phyloP scores from a whole-genome alignment of 2,329 filamentous ascomycete genomes.

The Claviceps digitariae region DNA sequence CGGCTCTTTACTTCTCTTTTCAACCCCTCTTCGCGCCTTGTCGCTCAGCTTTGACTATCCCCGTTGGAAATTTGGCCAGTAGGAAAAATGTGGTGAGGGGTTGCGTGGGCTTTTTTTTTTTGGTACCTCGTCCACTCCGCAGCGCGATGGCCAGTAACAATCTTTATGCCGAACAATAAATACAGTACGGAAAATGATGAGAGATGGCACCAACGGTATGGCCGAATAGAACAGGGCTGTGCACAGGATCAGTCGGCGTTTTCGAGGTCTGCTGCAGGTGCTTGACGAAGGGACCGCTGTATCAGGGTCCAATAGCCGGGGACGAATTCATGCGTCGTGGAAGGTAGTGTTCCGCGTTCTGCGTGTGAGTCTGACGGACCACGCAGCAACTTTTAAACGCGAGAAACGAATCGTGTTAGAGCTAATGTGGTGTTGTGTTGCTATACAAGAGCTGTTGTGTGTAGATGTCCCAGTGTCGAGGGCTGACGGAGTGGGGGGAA shows the following conservation, averaged over 20 bases:
- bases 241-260: neutral
- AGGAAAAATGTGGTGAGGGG: neutral
- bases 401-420: neutral
- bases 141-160: neutral
- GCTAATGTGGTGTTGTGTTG: neutral
- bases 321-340: neutral
- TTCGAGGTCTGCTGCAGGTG: neutral
- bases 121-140: neutral
- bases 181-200: neutral
- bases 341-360: neutral
- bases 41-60: neutral
- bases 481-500: too few relatives aligned
- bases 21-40: neutral
- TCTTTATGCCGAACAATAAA: neutral
- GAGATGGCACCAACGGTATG: neutral
- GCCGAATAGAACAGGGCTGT: neutral
- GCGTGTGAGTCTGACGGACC: neutral
- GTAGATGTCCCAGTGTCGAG: too few relatives aligned
- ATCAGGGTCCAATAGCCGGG: neutral
- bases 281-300: neutral
- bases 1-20: neutral
- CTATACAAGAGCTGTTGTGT: neutral
- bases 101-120: neutral
- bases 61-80: neutral
- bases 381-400: neutral